phyloP scores from a whole-genome alignment of 768 basidiomycete species.

The Royoungia palumana region DNA sequence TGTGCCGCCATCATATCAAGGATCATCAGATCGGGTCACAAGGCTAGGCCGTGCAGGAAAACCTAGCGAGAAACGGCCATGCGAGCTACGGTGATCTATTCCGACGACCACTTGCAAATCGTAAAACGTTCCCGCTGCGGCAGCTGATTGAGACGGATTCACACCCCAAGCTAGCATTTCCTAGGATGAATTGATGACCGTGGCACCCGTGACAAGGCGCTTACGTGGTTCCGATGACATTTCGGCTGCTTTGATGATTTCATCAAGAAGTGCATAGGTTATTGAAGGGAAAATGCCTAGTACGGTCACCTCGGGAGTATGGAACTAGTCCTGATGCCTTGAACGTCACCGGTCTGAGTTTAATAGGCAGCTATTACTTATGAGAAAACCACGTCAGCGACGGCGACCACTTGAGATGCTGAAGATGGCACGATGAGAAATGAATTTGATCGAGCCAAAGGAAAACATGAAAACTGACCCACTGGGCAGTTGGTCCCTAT shows the following conservation, averaged over 20 bases:
- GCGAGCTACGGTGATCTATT: too few relatives aligned
- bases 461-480: too few relatives aligned
- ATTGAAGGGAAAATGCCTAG: too few relatives aligned
- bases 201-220: not conserved
- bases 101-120: too few relatives aligned
- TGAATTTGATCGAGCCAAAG: not conserved
- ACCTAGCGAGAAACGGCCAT: too few relatives aligned
- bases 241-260: too few relatives aligned
- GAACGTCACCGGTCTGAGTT: conserved; percentile 6
- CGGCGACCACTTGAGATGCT: conserved; percentile 2
- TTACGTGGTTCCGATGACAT: not conserved
- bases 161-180: not conserved
- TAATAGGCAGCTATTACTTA: not conserved
- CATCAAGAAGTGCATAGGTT: too few relatives aligned
- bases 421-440: not conserved
- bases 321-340: conserved; percentile 3
- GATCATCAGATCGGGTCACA: not conserved
- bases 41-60: too few relatives aligned
- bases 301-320: conserved; percentile 3
- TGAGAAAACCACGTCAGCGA: conserved; percentile 5
- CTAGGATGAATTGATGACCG: too few relatives aligned
- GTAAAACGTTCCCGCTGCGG: not conserved
- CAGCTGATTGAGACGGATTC: not conserved
- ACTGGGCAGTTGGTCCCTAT: not conserved
- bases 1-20: conserved; percentile 3